Evolutionary conservation across 176 grass and related monocot genomes (phyloP).

Genomic region (Musa schizocarpa): DNA sequence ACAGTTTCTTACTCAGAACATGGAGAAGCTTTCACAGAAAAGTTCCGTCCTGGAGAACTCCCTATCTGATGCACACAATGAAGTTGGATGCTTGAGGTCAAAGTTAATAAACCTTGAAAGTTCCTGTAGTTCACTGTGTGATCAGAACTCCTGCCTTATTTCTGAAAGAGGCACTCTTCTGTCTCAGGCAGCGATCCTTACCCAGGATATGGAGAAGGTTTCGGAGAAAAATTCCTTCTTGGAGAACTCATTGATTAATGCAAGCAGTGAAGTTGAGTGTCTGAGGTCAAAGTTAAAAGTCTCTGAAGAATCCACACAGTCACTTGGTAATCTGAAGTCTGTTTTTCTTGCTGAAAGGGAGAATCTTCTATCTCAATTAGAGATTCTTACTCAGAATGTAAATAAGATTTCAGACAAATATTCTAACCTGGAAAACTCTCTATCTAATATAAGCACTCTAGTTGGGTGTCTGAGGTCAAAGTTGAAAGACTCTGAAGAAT

Average conservation of each 20-base stretch:
- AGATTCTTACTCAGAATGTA: slow-evolving; percentile 13
- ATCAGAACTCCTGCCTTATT: slow-evolving; percentile 24
- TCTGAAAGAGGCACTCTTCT: slow-evolving; percentile 19
- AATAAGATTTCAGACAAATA: slow-evolving; percentile 63
- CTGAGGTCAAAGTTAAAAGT: not conserved
- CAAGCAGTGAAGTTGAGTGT: not conserved
- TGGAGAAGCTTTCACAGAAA: slow-evolving; percentile 40
- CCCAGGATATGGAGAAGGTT: slow-evolving; percentile 37
- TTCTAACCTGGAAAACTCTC: slow-evolving; percentile 53
- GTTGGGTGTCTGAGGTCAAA: slow-evolving; percentile 39
- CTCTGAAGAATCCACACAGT: not conserved
- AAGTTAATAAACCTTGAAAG: slow-evolving; percentile 24
- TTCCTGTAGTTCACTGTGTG: slow-evolving; percentile 20
- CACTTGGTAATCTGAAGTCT: not conserved
- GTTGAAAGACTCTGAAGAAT: slow-evolving; percentile 1
- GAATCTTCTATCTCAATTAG: not conserved
- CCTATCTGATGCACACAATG: slow-evolving; percentile 38
- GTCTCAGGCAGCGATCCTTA: not conserved
- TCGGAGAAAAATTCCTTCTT: slow-evolving; percentile 63
- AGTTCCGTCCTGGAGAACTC: slow-evolving; percentile 40
- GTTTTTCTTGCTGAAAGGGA: not conserved
- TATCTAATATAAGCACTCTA: slow-evolving; percentile 54
- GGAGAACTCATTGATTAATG: slow-evolving; percentile 57
- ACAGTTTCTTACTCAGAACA: slow-evolving; percentile 36
- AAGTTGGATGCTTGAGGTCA: slow-evolving; percentile 30